phyloP scores from a whole-genome alignment of 1,284 basidiomycete species.

The Microbotryum saponariae region DNA sequence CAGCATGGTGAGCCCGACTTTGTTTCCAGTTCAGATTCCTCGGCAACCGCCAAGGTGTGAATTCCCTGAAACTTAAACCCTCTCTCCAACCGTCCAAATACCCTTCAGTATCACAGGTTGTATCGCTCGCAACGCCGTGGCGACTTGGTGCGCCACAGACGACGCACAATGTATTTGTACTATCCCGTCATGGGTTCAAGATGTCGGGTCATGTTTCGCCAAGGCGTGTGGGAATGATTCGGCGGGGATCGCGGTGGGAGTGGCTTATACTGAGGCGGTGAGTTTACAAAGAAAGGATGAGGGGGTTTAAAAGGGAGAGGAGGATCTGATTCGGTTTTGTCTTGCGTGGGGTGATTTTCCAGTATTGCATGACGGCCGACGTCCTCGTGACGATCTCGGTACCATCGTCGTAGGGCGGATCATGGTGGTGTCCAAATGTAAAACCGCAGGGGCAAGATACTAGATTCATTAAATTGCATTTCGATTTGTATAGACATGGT shows the following conservation, averaged over 20 bases:
- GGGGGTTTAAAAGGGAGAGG: neutral
- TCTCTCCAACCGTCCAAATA: too few relatives aligned
- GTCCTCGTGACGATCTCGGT: neutral
- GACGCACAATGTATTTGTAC: neutral
- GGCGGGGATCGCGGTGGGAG: neutral
- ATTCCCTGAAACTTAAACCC: too few relatives aligned
- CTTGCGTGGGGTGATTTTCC: neutral
- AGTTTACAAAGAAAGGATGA: neutral
- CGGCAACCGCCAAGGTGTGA: too few relatives aligned
- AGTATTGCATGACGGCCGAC: neutral
- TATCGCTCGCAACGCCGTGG: neutral
- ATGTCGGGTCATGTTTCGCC: neutral
- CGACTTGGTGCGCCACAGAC: neutral
- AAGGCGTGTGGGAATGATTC: neutral
- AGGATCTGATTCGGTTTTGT: neutral
- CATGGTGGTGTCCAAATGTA: neutral
- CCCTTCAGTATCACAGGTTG: neutral
- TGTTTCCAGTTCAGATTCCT: too few relatives aligned
- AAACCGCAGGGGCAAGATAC: neutral
- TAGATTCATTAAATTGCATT: neutral
- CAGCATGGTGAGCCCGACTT: too few relatives aligned
- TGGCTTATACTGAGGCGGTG: neutral
- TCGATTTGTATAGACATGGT: neutral
- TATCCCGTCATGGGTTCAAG: neutral
- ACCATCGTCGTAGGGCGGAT: neutral